Conservation (phyloP, 495 filamentous ascomycete species). For the Penicillium odoratum region DNA sequence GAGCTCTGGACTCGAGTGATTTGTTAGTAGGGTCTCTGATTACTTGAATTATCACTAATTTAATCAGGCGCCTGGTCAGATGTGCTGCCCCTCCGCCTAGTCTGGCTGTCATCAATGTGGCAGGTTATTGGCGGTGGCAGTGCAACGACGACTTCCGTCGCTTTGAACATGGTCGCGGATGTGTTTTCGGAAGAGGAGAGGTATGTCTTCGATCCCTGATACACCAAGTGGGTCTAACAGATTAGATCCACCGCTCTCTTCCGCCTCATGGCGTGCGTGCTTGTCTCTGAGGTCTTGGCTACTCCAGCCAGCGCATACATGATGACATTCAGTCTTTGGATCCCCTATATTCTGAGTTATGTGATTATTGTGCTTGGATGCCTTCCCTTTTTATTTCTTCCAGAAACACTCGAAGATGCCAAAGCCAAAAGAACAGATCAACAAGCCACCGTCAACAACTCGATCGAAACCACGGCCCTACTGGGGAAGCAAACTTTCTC, state of each 20-base stretch:
- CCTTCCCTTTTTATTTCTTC: conserved; percentile 36
- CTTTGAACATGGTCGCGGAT: conserved; percentile 34
- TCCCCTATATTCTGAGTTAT: conserved; percentile 29
- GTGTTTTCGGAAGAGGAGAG: conserved; percentile 35
- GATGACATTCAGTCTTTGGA: conserved; percentile 29
- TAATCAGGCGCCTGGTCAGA: conserved; percentile 25
- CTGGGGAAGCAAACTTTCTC: background rate
- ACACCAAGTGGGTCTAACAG: background rate
- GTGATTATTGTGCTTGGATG: conserved; percentile 29
- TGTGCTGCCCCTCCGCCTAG: conserved; percentile 31
- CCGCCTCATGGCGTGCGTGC: conserved; percentile 20
- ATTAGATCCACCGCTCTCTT: conserved; percentile 32
- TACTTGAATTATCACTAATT: background rate
- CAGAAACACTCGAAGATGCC: conserved; percentile 42
- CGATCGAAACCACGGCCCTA: background rate
- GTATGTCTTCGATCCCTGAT: conserved; percentile 10
- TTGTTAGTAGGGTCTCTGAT: conserved; percentile 24
- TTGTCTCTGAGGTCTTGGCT: conserved; percentile 32
- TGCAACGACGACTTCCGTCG: conserved; percentile 19
- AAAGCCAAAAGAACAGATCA: conserved; percentile 16
- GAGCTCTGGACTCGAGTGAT: conserved; percentile 38
- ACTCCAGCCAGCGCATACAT: conserved; percentile 34
- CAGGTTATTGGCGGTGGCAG: conserved; percentile 35
- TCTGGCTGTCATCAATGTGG: conserved; percentile 33
- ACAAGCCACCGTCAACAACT: background rate